Conservation (phyloP, 2,329 filamentous ascomycete genomes). For the Phyllosticta ampelicida region DNA sequence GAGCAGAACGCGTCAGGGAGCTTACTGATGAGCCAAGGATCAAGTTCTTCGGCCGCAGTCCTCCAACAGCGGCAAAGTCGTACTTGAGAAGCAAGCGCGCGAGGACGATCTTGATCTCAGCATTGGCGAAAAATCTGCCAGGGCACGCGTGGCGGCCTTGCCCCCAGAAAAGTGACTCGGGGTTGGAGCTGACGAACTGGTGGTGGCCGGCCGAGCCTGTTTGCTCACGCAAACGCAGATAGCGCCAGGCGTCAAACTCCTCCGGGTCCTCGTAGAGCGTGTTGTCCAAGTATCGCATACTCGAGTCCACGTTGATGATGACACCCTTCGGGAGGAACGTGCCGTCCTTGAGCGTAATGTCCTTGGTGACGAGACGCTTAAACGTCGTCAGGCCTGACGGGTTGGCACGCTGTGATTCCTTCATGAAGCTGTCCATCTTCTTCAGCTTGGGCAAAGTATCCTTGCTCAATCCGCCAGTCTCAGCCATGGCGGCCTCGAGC, state of each 20-base stretch:
- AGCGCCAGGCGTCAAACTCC: constrained; percentile 13
- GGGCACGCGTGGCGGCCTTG: constrained; percentile 25
- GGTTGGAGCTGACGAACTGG: constrained; percentile 21
- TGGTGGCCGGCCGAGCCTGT: constrained; percentile 11
- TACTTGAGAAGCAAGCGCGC: constrained; percentile 19
- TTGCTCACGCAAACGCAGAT: constrained; percentile 8
- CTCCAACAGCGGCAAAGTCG: constrained; percentile 16
- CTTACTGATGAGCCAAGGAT: constrained; percentile 2
- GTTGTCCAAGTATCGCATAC: constrained; percentile 11
- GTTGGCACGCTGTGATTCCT: constrained; percentile 14
- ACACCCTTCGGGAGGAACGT: constrained; percentile 12
- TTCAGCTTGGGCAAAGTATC: constrained; percentile 12
- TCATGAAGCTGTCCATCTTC: constrained; percentile 16
- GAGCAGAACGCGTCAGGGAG: not conserved
- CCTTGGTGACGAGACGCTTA: constrained; percentile 11
- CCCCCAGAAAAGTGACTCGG: constrained; percentile 18
- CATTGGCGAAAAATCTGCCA: constrained; percentile 24
- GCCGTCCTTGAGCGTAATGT: constrained; percentile 15
- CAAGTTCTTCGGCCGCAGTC: constrained; percentile 6
- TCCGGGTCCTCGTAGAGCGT: constrained; percentile 10
- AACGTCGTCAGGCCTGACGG: constrained; percentile 12
- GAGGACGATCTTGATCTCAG: constrained; percentile 26
- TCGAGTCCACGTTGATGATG: constrained; percentile 12
- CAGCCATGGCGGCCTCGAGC: constrained; percentile 3
- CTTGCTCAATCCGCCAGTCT: constrained; percentile 11